Percentiles rank a stretch among this genome's conserved stretches.
phyloP scores from a whole-genome alignment of 2,329 filamentous ascomycete genomes.

The Fusarium coicis region DNA sequence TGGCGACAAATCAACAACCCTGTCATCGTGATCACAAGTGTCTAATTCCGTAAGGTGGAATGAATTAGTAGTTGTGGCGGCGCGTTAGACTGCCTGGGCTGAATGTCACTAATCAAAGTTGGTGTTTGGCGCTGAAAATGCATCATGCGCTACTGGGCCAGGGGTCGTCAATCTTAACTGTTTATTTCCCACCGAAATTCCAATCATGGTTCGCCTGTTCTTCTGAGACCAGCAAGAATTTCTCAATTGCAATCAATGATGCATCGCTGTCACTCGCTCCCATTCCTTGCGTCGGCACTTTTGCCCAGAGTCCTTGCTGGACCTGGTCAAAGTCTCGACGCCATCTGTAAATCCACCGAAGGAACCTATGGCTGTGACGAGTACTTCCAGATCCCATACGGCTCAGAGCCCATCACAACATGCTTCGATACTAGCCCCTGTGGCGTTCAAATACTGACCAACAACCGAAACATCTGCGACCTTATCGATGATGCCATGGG shows the following conservation, averaged over 20 bases:
- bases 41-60: background rate
- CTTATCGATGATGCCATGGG: conserved; percentile 7
- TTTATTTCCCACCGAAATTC: background rate
- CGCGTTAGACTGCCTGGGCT: background rate
- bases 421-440: conserved; percentile 24
- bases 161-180: background rate
- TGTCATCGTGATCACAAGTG: background rate
- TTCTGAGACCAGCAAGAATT: background rate
- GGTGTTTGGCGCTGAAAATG: conserved; percentile 3
- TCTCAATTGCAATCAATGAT: background rate
- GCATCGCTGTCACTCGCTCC: background rate
- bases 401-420: conserved; percentile 16
- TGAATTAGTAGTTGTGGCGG: conserved; percentile 11
- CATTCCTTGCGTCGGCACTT: background rate
- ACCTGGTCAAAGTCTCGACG: conserved; percentile 16
- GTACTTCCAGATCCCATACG: conserved; percentile 16
- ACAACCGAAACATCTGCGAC: conserved; percentile 19
- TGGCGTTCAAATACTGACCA: conserved; percentile 22
- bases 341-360: conserved; percentile 23
- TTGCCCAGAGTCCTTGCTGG: background rate
- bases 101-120: background rate
- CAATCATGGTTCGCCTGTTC: background rate
- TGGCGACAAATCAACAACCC: conserved; percentile 1
- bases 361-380: conserved; percentile 25
- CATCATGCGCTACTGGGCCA: background rate